Evolutionary conservation across 805 yeast species (phyloP), one percentile per base, ranked within the genome.

Genomic region (Starmerella bombicola): DNA sequence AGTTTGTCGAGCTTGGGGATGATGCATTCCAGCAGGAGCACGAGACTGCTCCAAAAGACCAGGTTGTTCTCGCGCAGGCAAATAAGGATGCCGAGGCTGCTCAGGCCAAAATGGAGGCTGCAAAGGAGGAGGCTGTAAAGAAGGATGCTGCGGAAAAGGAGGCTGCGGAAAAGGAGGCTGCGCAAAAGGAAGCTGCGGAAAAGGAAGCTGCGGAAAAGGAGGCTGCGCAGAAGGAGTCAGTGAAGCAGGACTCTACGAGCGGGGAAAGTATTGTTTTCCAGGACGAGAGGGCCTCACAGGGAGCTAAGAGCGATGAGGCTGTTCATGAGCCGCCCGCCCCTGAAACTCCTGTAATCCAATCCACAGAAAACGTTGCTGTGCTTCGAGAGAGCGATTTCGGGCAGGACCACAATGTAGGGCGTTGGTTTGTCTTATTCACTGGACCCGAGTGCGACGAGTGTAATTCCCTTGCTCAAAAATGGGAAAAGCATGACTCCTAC

Each of bases 381-480:
- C 34, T 41, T 19, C 22, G 18, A 2, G 30, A 19, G 13, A 18
- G 9, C 19, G 40, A 39, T n/a, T 37, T 45, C 30, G 49, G 42
- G n/a, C 23, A 34, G 5, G 40, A 24, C 32, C 20, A 21, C 16
- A 35, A 30, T 21, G 44, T 40, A 9, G 51, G 49, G 12, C 43
- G 47, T 9, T 47, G 51, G 51, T 33, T 42, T 18, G 43, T 47
- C 21, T 32, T 47, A 23, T 47, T 39, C 28, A 40, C 38, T 10
- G 33, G 33, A 7, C 22, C 16, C 3, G 40, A 25, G 23, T 47
- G 46, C 30, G 40, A 38, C n/a, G 45, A 30, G 17, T 43, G 47
- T 25, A 40, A 35, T 2, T 35, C 43, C 10, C 22, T 45, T 19
- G 18, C 19, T 6, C 16, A 28, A 16, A 42, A 45, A 23, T 45